Evolutionary conservation across 2,329 filamentous ascomycete species (phyloP), one percentile per base, ranked within the genome.

Genomic region (Diplodia sapinea): DNA sequence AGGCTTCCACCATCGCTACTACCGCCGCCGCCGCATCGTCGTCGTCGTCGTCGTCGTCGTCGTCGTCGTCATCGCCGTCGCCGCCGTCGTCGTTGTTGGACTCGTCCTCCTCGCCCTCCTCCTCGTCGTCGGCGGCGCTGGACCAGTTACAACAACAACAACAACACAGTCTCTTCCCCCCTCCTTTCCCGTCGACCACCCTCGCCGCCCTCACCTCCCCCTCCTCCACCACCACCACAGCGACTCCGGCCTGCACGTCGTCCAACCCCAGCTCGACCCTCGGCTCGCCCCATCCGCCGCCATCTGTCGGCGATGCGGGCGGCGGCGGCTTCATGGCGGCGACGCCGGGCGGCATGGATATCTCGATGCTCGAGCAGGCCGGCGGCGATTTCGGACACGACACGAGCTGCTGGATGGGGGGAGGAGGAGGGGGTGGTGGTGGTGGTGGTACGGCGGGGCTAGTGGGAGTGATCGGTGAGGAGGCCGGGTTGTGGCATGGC

Each of bases 251-350:
- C 2, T 26, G 38, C 3, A n/a, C n/a, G n/a, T 4, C 20, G 4
- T 59, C 56, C 12, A 59, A 47, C 23, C 38, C 56, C 13, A 59
- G 56, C 17, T 62, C 57, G 7, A 49, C 40, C 4, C 4, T 62
- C 43, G 43, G 57, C 6, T 62, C 57, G 0, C 57, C 57, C 0
- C 57, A 47, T 8, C 43, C 43, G 5, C 40, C 7, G 6, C 17
- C 40, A 6, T n/a, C 40, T 8, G 8, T 47, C 40, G 15, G 40
- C 40, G 17, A 47, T 33, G 5, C 31, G 1, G 4, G 8, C 17
- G 17, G 11, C n/a, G 8, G 43, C 5, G 3, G 43, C 7, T 9
- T 47, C 43, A 47, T 47, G 43, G 43, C 8, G 2, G 20, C 7
- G 7, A n/a, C 43, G 43, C 33, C 33, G 1, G 33, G 11, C 17